These are phyloP conservation scores for Corniculantispora saksenae DNA, from an alignment of 2,329 filamentous ascomycete species.

Conservation along the genomic window DNA sequence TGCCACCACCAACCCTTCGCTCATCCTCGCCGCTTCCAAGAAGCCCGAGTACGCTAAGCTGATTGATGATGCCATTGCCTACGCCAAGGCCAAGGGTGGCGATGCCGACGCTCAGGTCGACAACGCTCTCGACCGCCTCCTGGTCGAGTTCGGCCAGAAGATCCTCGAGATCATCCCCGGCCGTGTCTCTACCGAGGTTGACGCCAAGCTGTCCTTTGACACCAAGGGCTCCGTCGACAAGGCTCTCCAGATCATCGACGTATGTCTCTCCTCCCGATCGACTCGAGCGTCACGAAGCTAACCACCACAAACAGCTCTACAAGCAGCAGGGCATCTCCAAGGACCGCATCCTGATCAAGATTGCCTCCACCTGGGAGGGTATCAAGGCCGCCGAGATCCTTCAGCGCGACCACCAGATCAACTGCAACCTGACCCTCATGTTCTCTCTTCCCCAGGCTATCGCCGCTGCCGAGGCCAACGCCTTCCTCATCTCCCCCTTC, in stretches of 20 bases:
- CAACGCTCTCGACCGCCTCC: conserved; percentile 83
- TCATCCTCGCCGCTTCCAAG: conserved; percentile 98
- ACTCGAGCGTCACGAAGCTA: conserved; percentile 12
- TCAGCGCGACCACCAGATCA: conserved; percentile 92
- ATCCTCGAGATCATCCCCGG: conserved; percentile 96
- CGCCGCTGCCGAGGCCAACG: conserved; percentile 88
- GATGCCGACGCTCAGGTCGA: conserved; percentile 82
- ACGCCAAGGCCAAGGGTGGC: conserved; percentile 76
- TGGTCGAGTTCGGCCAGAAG: conserved; percentile 97
- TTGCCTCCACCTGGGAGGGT: conserved; percentile 98
- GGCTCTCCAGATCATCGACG: conserved; percentile 94
- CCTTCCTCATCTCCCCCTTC: conserved; percentile 98
- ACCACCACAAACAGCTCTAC: conserved; percentile 70
- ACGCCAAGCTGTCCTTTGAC: conserved; percentile 94
- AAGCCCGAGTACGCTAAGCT: conserved; percentile 94
- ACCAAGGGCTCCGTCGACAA: conserved; percentile 90
- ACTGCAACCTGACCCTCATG: conserved; percentile 98
- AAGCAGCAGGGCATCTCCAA: conserved; percentile 87
- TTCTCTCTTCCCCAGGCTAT: conserved; percentile 96
- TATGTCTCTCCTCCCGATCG: conserved; percentile 44
- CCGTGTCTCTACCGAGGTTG: conserved; percentile 98
- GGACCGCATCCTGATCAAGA: conserved; percentile 96
- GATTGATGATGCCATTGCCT: conserved; percentile 81
- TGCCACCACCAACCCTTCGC: conserved; percentile 98
- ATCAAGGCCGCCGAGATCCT: conserved; percentile 98